Evolutionary conservation across 257 asterid species (phyloP), one percentile per base, ranked within the genome.

Genomic region (Echium plantagineum): DNA sequence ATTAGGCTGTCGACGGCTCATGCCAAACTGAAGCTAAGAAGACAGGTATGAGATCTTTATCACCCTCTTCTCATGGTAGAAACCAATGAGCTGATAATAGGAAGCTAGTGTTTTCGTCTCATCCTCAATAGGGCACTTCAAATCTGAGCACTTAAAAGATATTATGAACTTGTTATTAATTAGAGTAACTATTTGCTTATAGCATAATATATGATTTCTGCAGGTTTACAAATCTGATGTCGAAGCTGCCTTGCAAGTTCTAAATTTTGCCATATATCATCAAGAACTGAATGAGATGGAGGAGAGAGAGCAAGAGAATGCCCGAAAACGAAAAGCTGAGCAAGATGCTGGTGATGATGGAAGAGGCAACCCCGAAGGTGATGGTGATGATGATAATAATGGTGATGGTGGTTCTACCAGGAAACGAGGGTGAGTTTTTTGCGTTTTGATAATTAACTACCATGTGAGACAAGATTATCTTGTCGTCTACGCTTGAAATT

Each of bases 251-350:
- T 94, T 91, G 76, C 86, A 80, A 81, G 89, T 91, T 82, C 84
- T 91, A 20, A 86, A 91, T 80, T 91, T 91, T 63, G 98, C 98
- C 22, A 91, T 91, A 72, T 88, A 91, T 76, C 98, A 91, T 77
- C 95, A 88, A 81, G 96, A 91, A 81, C 88, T 91, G 69, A 91
- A 71, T 71, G 98, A 88, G 65, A 91, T 91, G 98, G 96, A 91
- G 77, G 96, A 84, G 80, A 78, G 96, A 13, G 96, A 91, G 62
- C 80, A 82, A 49, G 95, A 80, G 62, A 71, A 74, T 71, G 74
- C 57, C 66, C 78, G 79, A 60, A 75, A 85, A 31, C 75, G 69
- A 38, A 63, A 63, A 64, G 70, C 78, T 52, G 84, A 81, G 57
- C 68, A 73, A n/a, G 86, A 75, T 59, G 70, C 76, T 52, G 85